Percentiles rank a stretch among this genome's conserved stretches.
phyloP scores from a whole-genome alignment of 2,329 filamentous ascomycete species.

The Penicillium thymicola region DNA sequence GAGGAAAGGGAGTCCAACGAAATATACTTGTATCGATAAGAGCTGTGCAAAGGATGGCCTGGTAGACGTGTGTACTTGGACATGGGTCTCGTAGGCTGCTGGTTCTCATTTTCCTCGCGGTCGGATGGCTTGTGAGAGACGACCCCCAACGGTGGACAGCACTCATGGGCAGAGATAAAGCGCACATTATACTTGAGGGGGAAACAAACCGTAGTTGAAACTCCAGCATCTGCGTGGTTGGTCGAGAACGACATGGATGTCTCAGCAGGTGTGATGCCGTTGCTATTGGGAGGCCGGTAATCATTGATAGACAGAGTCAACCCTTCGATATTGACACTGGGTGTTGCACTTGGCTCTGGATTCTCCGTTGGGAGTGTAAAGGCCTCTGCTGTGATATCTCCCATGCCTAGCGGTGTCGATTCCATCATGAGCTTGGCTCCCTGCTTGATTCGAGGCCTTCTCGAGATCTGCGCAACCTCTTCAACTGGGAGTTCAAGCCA shows the following conservation, averaged over 20 bases:
- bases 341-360: constrained; percentile 8
- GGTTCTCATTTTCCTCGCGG: background rate
- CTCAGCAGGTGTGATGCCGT: constrained; percentile 21
- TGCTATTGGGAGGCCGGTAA: constrained; percentile 10
- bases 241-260: constrained; percentile 30
- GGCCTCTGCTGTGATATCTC: constrained; percentile 35
- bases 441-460: constrained; percentile 45
- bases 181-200: constrained; percentile 51
- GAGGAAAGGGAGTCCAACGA: constrained; percentile 25
- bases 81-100: constrained; percentile 6
- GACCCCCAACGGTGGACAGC: constrained; percentile 44
- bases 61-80: constrained; percentile 31
- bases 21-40: constrained; percentile 34
- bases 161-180: constrained; percentile 55
- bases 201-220: constrained; percentile 29
- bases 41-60: constrained; percentile 39
- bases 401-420: constrained; percentile 41
- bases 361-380: constrained; percentile 41
- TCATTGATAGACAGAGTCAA: constrained; percentile 26
- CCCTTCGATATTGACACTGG: constrained; percentile 21
- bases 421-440: constrained; percentile 38
- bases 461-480: constrained; percentile 23
- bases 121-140: constrained; percentile 10
- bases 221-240: constrained; percentile 2
- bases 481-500: constrained; percentile 51